A percentile compares a stretch with the other conserved stretches of the same genome.
These are phyloP conservation scores for Rhizopogon salebrosus DNA, from an alignment of 768 basidiomycete species.

Conservation along the genomic window DNA sequence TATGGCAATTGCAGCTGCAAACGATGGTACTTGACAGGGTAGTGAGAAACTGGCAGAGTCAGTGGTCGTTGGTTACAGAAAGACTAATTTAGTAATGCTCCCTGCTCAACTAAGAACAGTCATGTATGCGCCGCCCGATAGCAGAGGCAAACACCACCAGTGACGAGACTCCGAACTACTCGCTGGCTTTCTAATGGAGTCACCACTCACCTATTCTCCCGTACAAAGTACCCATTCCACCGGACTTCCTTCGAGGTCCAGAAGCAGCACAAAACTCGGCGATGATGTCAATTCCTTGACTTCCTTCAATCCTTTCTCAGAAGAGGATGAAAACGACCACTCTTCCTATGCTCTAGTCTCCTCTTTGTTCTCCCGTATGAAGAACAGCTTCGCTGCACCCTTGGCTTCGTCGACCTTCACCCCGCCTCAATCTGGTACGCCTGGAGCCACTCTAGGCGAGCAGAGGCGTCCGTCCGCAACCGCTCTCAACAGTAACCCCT, in stretches of 20 bases:
- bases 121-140: too few relatives aligned
- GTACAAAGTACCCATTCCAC: constrained; percentile 25
- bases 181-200: constrained; percentile 23
- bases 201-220: constrained; percentile 23
- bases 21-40: background rate
- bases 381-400: constrained; percentile 70
- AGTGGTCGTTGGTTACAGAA: background rate
- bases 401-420: constrained; percentile 46
- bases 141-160: too few relatives aligned
- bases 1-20: background rate
- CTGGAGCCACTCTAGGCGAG: constrained; percentile 34
- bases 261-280: constrained; percentile 50
- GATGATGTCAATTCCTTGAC: constrained; percentile 73
- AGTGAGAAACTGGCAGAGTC: background rate
- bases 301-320: constrained; percentile 88
- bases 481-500: constrained; percentile 36
- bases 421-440: constrained; percentile 27
- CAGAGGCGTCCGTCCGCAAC: constrained; percentile 56
- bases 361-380: constrained; percentile 75
- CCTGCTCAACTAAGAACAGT: too few relatives aligned
- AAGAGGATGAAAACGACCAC: constrained; percentile 87
- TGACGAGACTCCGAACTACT: background rate
- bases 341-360: constrained; percentile 82
- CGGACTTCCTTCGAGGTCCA: constrained; percentile 49
- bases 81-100: background rate